Evolutionary conservation across 257 asterid species (phyloP).

Genomic region (Salvia hispanica): DNA sequence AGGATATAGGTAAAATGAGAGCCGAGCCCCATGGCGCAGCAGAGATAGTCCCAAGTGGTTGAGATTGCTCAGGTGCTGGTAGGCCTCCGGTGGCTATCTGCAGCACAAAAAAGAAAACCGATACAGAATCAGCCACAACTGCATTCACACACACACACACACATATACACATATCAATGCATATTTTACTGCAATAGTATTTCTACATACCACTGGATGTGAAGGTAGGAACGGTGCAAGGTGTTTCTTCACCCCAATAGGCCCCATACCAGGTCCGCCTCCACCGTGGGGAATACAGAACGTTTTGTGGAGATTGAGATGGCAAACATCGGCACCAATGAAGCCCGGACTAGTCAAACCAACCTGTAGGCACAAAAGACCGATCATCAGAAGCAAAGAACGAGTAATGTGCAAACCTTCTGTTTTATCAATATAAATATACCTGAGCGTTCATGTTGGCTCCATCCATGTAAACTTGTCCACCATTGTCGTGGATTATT

Average conservation of each 20-base stretch:
- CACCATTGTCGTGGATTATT: slow-evolving; percentile 95
- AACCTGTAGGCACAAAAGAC: slow-evolving; percentile 55
- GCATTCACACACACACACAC: not conserved
- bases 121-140: slow-evolving; percentile 10
- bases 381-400: not conserved
- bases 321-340: slow-evolving; percentile 98
- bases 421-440: slow-evolving; percentile 3
- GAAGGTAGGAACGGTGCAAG: slow-evolving; percentile 93
- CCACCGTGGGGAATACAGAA: slow-evolving; percentile 99
- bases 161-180: not conserved
- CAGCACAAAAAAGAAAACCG: slow-evolving; percentile 20
- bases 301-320: slow-evolving; percentile 96
- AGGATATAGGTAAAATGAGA: slow-evolving; percentile 93
- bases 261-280: slow-evolving; percentile 99
- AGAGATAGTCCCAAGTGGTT: slow-evolving; percentile 89
- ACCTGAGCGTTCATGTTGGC: slow-evolving; percentile 99
- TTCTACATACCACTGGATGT: slow-evolving; percentile 82
- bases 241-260: slow-evolving; percentile 95
- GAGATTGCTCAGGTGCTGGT: slow-evolving; percentile 77
- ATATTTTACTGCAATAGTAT: slow-evolving; percentile 1
- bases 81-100: slow-evolving; percentile 91
- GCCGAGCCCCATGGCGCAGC: slow-evolving; percentile 99
- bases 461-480: slow-evolving; percentile 99
- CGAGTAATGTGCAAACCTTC: not conserved
- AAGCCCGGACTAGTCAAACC: slow-evolving; percentile 97